Conservation (phyloP, 768 basidiomycete species). For the Filobasidium floriforme region DNA sequence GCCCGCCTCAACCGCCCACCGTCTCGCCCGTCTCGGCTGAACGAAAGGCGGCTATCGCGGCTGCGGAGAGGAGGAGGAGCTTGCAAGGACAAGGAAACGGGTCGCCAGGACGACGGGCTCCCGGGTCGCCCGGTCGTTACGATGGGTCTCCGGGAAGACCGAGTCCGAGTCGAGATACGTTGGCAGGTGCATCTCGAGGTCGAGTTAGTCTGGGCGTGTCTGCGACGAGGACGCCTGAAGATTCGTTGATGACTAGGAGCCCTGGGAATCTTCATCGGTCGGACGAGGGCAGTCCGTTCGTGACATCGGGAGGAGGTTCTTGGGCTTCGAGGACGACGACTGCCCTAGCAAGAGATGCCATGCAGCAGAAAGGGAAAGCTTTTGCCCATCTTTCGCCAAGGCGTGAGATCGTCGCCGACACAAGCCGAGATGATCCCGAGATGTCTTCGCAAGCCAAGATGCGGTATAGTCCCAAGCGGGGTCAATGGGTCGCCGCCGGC, state of each 20-base stretch:
- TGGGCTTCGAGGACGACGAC: too few species aligned
- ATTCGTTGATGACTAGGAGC: too few species aligned
- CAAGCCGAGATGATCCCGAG: background rate
- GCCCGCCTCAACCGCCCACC: conserved; percentile 2
- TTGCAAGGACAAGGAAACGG: background rate
- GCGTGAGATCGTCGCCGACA: background rate
- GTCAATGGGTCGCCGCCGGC: conserved; percentile 12
- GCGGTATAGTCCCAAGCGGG: conserved; percentile 15
- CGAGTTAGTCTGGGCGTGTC: background rate
- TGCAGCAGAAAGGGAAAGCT: background rate
- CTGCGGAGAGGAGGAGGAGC: conserved; percentile 2
- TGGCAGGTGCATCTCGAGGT: background rate
- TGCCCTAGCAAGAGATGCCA: background rate
- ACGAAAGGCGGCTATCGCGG: background rate
- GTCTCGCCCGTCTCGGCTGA: background rate
- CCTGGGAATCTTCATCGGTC: too few species aligned
- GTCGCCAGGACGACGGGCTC: background rate
- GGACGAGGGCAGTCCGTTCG: too few species aligned
- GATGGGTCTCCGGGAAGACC: background rate
- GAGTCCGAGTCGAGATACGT: background rate
- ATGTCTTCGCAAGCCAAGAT: conserved; percentile 13
- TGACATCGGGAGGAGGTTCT: too few species aligned
- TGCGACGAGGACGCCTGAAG: too few species aligned
- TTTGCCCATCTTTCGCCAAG: too few species aligned
- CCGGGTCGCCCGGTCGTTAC: background rate